Evolutionary conservation across 2,329 filamentous ascomycete genomes (phyloP).

Genomic region (Tolypocladium tundrense): DNA sequence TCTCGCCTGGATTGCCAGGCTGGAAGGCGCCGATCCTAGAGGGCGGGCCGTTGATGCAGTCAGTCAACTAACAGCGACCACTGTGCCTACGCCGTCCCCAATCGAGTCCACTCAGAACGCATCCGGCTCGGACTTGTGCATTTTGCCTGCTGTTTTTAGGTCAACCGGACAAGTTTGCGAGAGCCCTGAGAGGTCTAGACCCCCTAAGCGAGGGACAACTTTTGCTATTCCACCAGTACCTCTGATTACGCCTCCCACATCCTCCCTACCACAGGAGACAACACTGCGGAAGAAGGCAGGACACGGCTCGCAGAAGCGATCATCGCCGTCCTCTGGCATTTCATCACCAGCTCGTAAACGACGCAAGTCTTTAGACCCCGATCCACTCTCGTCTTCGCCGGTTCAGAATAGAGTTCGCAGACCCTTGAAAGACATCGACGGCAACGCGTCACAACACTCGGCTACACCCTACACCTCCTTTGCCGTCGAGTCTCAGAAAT

Average conservation of each 20-base stretch:
- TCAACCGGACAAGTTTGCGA: not conserved
- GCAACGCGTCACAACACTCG: conserved; percentile 9
- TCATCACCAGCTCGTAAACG: conserved; percentile 10
- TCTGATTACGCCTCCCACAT: conserved; percentile 6
- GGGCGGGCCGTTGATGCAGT: conserved; percentile 29
- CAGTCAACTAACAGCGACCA: conserved; percentile 34
- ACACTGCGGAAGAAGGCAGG: not conserved
- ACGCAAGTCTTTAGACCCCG: not conserved
- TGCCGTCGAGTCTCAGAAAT: not conserved
- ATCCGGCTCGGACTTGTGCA: not conserved
- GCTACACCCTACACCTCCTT: not conserved
- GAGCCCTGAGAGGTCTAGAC: not conserved
- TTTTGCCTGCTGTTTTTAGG: not conserved
- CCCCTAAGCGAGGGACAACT: not conserved
- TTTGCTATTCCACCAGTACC: not conserved
- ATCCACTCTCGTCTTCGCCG: not conserved
- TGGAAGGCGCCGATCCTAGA: conserved; percentile 45
- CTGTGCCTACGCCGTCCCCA: conserved; percentile 23
- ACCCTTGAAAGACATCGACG: conserved; percentile 12
- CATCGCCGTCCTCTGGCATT: not conserved
- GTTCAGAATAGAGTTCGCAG: conserved; percentile 4
- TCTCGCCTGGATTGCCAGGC: conserved; percentile 46
- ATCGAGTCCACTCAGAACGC: conserved; percentile 15
- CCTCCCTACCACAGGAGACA: conserved; percentile 2
- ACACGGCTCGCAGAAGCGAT: conserved; percentile 4